Conservation (phyloP, 169 alveolate genomes). For the Plasmodium gonderi region DNA sequence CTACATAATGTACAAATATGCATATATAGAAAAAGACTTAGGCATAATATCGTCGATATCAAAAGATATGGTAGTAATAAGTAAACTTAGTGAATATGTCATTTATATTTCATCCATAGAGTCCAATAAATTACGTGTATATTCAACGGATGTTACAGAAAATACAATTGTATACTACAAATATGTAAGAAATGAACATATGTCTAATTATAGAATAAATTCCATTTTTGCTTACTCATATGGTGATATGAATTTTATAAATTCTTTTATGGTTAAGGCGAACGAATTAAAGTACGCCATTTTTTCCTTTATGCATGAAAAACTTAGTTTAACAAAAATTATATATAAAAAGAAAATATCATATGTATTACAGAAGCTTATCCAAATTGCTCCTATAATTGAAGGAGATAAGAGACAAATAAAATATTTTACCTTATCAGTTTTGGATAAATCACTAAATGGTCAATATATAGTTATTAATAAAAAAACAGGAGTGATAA, state of each 20-base stretch:
- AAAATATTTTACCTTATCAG: not conserved
- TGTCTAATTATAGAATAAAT: slow-evolving; percentile 77
- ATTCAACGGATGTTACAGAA: slow-evolving; percentile 19
- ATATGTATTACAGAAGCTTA: slow-evolving; percentile 8
- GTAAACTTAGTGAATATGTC: slow-evolving; percentile 18
- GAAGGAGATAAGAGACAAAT: slow-evolving; percentile 61
- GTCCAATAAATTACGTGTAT: slow-evolving; percentile 33
- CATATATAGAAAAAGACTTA: slow-evolving; percentile 12
- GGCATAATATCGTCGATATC: slow-evolving; percentile 8
- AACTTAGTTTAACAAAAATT: not conserved
- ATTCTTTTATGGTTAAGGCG: slow-evolving; percentile 7
- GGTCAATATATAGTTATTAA: slow-evolving; percentile 16
- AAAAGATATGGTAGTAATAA: slow-evolving; percentile 19
- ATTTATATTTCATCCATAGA: slow-evolving; percentile 25
- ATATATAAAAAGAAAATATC: not conserved
- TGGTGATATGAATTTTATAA: slow-evolving; percentile 32
- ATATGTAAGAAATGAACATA: slow-evolving; percentile 9
- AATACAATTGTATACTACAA: slow-evolving; percentile 18
- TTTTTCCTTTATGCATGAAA: slow-evolving; percentile 53
- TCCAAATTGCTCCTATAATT: slow-evolving; percentile 30
- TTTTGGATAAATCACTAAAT: slow-evolving; percentile 31
- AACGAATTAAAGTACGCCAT: not conserved
- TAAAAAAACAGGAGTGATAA: slow-evolving; percentile 55
- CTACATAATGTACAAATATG: not conserved
- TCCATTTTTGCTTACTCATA: slow-evolving; percentile 79